A percentile compares a stretch with the other conserved stretches of the same genome.
Conservation (phyloP, 2,329 filamentous ascomycete species). For the Cladophialophora bantiana region DNA sequence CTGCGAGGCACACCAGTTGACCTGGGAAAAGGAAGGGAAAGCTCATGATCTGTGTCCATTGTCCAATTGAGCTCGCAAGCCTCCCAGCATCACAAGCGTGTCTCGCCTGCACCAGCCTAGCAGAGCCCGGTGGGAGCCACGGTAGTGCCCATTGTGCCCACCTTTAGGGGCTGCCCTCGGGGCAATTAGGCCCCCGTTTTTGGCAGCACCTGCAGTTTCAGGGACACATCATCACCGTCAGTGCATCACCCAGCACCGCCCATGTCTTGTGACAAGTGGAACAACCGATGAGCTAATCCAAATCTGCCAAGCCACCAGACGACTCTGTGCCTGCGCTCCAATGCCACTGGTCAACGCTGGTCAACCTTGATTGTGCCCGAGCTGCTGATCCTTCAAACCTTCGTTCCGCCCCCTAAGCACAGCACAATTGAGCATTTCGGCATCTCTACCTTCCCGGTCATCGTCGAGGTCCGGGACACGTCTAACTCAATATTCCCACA, state of each 20-base stretch:
- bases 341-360: neutral
- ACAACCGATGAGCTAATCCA: neutral
- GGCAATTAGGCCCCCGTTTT: slow-evolving; percentile 4
- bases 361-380: slow-evolving; percentile 11
- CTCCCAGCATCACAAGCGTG: slow-evolving; percentile 1
- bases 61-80: slow-evolving; percentile 6
- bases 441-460: neutral
- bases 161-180: neutral
- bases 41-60: slow-evolving; percentile 2
- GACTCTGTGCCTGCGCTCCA: neutral
- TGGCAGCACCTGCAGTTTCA: slow-evolving; percentile 17
- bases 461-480: neutral
- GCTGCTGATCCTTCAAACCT: slow-evolving; percentile 9
- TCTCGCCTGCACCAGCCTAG: neutral
- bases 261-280: slow-evolving; percentile 18
- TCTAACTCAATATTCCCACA: neutral
- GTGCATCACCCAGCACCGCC: slow-evolving; percentile 3
- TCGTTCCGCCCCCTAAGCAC: neutral
- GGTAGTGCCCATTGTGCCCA: neutral
- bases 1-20: neutral
- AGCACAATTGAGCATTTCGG: slow-evolving; percentile 1
- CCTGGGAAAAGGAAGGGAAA: neutral
- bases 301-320: slow-evolving; percentile 16
- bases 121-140: neutral
- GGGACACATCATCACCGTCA: neutral